Conservation (phyloP, 2,329 filamentous ascomycete species). For the Sphaerostilbella broomeana region DNA sequence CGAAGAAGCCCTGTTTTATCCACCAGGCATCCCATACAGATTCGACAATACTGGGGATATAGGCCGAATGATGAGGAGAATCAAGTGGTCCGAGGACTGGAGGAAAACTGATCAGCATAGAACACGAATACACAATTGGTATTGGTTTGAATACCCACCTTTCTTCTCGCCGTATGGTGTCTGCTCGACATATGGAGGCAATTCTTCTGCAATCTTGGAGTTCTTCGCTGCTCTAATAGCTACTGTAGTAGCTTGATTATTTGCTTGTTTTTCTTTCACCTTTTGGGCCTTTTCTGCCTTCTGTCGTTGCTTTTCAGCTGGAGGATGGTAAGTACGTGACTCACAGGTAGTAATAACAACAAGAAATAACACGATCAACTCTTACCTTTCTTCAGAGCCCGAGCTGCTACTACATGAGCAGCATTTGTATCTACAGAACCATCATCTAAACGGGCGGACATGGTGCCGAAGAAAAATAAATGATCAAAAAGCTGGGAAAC, state of each 20-base stretch:
- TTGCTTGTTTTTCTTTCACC: slow-evolving; percentile 62
- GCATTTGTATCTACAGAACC: too few relatives aligned
- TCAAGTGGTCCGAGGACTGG: slow-evolving; percentile 58
- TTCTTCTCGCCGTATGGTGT: slow-evolving; percentile 70
- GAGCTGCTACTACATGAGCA: too few relatives aligned
- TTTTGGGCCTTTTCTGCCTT: slow-evolving; percentile 24
- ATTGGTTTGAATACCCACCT: slow-evolving; percentile 18
- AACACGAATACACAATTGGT: too few relatives aligned
- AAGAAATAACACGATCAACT: too few relatives aligned
- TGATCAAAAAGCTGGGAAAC: too few relatives aligned
- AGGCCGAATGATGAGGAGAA: slow-evolving; percentile 68
- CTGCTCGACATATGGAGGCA: slow-evolving; percentile 59
- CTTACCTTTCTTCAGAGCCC: too few relatives aligned
- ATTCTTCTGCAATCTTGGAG: slow-evolving; percentile 26
- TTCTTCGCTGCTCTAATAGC: neutral
- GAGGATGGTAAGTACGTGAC: too few relatives aligned
- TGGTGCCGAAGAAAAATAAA: too few relatives aligned
- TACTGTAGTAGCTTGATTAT: slow-evolving; percentile 38
- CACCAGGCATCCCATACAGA: slow-evolving; percentile 87
- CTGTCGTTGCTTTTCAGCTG: slow-evolving; percentile 1
- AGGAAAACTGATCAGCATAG: too few relatives aligned
- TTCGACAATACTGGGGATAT: slow-evolving; percentile 78
- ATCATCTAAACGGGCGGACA: too few relatives aligned
- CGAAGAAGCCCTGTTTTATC: slow-evolving; percentile 82
- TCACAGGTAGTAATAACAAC: too few relatives aligned